phyloP scores from a whole-genome alignment of 2,329 filamentous ascomycete genomes.

The Ophiocordyceps camponoti-rufipedis region DNA sequence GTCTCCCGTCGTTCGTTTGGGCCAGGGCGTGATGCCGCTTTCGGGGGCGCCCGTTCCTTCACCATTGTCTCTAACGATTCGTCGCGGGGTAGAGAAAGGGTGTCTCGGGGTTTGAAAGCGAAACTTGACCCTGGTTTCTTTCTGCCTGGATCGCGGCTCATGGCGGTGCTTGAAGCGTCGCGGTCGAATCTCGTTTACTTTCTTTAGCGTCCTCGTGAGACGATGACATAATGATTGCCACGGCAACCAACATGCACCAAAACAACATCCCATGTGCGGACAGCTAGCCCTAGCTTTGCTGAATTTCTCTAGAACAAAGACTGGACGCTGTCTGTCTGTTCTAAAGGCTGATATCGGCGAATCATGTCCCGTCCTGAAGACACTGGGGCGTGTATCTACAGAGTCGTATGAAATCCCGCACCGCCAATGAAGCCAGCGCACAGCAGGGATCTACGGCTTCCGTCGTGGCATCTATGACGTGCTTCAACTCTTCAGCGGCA shows the following conservation, averaged over 20 bases:
- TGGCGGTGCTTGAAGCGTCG: background rate
- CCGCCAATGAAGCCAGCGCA: too few relatives aligned
- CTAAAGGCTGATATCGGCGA: too few relatives aligned
- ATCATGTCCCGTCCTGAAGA: too few relatives aligned
- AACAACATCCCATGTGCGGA: background rate
- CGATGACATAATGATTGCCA: background rate
- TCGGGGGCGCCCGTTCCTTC: conserved; percentile 27
- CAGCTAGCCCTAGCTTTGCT: too few relatives aligned
- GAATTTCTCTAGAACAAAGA: too few relatives aligned
- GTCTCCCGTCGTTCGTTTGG: conserved; percentile 6
- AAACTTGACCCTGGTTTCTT: conserved; percentile 13
- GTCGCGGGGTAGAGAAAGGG: conserved; percentile 7
- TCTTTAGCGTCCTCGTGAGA: background rate
- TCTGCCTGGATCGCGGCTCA: conserved; percentile 5
- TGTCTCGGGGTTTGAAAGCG: conserved; percentile 14
- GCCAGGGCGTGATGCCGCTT: conserved; percentile 21
- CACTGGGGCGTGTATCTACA: too few relatives aligned
- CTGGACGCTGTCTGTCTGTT: too few relatives aligned
- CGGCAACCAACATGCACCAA: background rate
- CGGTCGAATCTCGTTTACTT: background rate
- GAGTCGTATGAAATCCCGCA: too few relatives aligned
- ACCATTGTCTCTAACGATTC: conserved; percentile 18
- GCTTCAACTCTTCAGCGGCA: too few relatives aligned
- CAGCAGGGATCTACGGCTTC: too few relatives aligned
- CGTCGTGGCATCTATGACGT: too few relatives aligned